phyloP scores from a whole-genome alignment of 352 stramenopile genomes.

The Phytophthora brassicae region DNA sequence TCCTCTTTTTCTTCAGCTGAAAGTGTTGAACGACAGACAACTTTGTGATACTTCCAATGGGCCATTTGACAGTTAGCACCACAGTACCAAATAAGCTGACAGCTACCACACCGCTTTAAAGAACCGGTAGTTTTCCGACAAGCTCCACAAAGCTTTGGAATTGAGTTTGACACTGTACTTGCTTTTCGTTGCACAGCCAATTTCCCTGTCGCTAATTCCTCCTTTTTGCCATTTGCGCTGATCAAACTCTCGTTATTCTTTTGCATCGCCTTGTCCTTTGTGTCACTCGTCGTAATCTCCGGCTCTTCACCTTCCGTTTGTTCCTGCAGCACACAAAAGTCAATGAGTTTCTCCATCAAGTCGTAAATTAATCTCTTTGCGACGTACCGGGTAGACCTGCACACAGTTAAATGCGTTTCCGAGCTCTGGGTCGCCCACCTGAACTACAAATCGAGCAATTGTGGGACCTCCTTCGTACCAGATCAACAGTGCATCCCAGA shows the following conservation, averaged over 20 bases:
- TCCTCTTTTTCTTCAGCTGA: slow-evolving; percentile 45
- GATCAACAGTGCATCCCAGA: slow-evolving; percentile 69
- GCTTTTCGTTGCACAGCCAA: slow-evolving; percentile 32
- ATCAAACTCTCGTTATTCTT: slow-evolving; percentile 18
- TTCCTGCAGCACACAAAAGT: slow-evolving; percentile 32
- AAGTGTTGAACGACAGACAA: slow-evolving; percentile 46
- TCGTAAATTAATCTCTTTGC: neutral
- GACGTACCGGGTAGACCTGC: slow-evolving; percentile 71
- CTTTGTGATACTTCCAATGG: slow-evolving; percentile 85
- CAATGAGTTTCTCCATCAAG: neutral
- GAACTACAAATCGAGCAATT: slow-evolving; percentile 74
- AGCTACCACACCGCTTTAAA: slow-evolving; percentile 74
- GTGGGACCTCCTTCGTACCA: slow-evolving; percentile 75
- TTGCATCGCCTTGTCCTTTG: slow-evolving; percentile 1
- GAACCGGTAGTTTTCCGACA: slow-evolving; percentile 46
- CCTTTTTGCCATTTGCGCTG: slow-evolving; percentile 22
- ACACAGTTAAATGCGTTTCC: slow-evolving; percentile 69
- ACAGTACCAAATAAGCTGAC: slow-evolving; percentile 83
- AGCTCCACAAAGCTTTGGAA: slow-evolving; percentile 70
- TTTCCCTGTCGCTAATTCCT: slow-evolving; percentile 25
- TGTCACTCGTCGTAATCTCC: slow-evolving; percentile 17
- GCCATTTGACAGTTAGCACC: slow-evolving; percentile 64
- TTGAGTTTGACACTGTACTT: slow-evolving; percentile 24
- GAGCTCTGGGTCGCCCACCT: slow-evolving; percentile 55
- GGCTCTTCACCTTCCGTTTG: slow-evolving; percentile 35